Evolutionary conservation across 2,329 filamentous ascomycete species (phyloP).

Genomic region (Epichloe gansuensis): DNA sequence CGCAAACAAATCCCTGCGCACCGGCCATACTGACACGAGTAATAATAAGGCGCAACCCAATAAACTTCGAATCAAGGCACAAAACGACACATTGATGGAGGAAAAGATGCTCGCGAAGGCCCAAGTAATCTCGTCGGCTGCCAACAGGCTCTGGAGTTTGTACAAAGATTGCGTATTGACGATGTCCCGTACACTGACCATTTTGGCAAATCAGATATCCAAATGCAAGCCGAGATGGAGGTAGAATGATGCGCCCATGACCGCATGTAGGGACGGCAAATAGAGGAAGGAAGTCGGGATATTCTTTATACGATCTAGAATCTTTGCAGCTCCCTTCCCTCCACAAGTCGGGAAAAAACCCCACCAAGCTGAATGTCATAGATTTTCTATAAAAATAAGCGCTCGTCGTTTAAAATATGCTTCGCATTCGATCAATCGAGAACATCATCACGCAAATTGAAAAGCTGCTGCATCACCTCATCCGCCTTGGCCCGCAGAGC

Average conservation of each 20-base stretch:
- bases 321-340: too few species aligned
- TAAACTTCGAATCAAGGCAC: conserved; percentile 43
- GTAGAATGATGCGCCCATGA: conserved; percentile 21
- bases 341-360: too few species aligned
- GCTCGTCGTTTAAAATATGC: too few species aligned
- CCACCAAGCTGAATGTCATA: too few species aligned
- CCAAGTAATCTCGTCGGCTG: conserved; percentile 54
- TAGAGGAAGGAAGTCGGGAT: neutral
- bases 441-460: conserved; percentile 59
- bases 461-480: conserved; percentile 66
- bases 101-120: conserved; percentile 56
- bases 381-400: too few species aligned
- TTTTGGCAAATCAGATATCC: conserved; percentile 24
- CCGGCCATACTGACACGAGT: conserved; percentile 2
- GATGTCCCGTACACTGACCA: neutral
- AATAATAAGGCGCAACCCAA: conserved; percentile 48
- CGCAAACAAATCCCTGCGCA: neutral
- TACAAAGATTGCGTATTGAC: conserved; percentile 7
- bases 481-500: conserved; percentile 62
- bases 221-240: conserved; percentile 39
- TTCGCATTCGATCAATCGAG: conserved; percentile 32
- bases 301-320: neutral
- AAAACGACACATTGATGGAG: conserved; percentile 45
- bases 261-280: neutral
- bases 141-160: conserved; percentile 58